Evolutionary conservation across 352 stramenopile species (phyloP).

Genomic region (Phytophthora quininea): DNA sequence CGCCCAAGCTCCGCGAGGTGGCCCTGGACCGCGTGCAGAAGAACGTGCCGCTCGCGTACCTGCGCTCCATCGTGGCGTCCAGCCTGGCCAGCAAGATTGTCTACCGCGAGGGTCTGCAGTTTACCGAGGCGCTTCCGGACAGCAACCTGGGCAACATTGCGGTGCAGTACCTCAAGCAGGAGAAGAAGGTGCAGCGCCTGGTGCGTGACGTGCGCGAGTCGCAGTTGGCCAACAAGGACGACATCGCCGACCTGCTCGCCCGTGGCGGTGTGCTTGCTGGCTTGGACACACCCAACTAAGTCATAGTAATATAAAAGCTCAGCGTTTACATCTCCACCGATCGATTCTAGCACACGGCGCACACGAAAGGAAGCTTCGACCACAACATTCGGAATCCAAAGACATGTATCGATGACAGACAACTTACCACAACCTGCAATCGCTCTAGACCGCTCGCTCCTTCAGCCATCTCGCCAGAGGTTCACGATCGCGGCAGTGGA

Average conservation of each 20-base stretch:
- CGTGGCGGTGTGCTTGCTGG: slow-evolving; percentile 79
- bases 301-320: background rate
- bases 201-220: slow-evolving; percentile 70
- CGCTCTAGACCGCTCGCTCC: slow-evolving; percentile 25
- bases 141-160: slow-evolving; percentile 92
- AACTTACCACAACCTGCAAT: background rate
- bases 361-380: no score
- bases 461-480: slow-evolving; percentile 64
- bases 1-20: slow-evolving; percentile 93
- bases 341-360: no score
- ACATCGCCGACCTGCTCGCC: slow-evolving; percentile 78
- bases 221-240: slow-evolving; percentile 55
- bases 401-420: background rate
- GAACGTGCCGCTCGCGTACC: slow-evolving; percentile 95
- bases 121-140: slow-evolving; percentile 93
- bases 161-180: slow-evolving; percentile 95
- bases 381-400: no score
- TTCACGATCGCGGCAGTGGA: slow-evolving; percentile 58
- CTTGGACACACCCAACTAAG: slow-evolving; percentile 54
- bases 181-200: slow-evolving; percentile 93
- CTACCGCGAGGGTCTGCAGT: slow-evolving; percentile 97
- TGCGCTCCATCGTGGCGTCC: slow-evolving; percentile 96
- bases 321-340: background rate
- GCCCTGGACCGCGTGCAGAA: slow-evolving; percentile 93
- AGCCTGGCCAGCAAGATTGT: slow-evolving; percentile 97